These are phyloP conservation scores for Nakataea oryzae DNA, from an alignment of 2,329 filamentous ascomycete species.

Conservation along the genomic window DNA sequence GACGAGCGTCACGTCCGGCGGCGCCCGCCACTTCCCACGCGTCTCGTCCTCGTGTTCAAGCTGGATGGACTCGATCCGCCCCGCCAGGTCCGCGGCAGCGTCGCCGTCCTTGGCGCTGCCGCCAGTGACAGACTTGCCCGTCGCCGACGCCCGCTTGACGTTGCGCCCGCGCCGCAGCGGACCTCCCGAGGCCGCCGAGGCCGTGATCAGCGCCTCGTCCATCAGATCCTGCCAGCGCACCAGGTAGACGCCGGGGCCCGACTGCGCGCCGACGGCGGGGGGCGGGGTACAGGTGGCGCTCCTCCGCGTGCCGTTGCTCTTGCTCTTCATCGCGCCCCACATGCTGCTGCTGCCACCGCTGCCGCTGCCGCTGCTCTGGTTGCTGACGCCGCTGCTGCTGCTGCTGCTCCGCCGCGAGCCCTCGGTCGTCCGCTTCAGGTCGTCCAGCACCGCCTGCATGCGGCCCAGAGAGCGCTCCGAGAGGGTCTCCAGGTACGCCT, in stretches of 20 bases:
- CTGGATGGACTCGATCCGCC: not conserved
- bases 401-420: conserved; percentile 6
- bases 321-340: not conserved
- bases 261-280: conserved; percentile 10
- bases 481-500: conserved; percentile 46
- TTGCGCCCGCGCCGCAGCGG: conserved; percentile 42
- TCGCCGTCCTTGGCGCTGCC: conserved; percentile 15
- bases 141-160: conserved; percentile 22
- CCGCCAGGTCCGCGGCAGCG: conserved; percentile 6
- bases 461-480: conserved; percentile 40
- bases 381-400: conserved; percentile 5
- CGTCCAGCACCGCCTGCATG: conserved; percentile 46
- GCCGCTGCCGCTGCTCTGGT: not conserved
- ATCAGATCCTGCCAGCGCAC: conserved; percentile 62
- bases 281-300: conserved; percentile 6
- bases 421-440: conserved; percentile 10
- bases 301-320: not conserved
- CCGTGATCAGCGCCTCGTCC: conserved; percentile 57
- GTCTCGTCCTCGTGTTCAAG: conserved; percentile 16
- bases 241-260: conserved; percentile 63
- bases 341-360: conserved; percentile 4
- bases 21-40: conserved; percentile 15
- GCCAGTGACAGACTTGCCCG: conserved; percentile 23
- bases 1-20: conserved; percentile 31
- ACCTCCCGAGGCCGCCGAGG: conserved; percentile 40